A percentile compares a stretch with the other conserved stretches of the same genome.
Conservation (phyloP, 495 filamentous ascomycete species). For the Echria macrotheca region DNA sequence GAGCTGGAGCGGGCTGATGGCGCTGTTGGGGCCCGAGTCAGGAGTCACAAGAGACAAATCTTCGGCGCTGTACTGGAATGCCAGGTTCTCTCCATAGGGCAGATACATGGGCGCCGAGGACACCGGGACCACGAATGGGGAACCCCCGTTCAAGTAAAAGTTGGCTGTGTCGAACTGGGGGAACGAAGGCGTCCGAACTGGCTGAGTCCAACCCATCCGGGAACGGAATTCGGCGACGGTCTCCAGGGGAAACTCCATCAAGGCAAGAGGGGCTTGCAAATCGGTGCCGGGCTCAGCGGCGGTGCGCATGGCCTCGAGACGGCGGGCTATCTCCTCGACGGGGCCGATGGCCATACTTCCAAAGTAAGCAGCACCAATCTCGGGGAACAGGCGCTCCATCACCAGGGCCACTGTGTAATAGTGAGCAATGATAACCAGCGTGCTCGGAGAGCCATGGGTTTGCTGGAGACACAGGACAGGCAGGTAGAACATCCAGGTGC, state of each 20-base stretch:
- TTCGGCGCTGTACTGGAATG: constrained; percentile 55
- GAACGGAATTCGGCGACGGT: constrained; percentile 55
- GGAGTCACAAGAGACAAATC: constrained; percentile 40
- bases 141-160: constrained; percentile 39
- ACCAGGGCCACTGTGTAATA: constrained; percentile 84
- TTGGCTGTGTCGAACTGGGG: constrained; percentile 45
- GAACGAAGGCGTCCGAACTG: constrained; percentile 48
- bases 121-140: constrained; percentile 32
- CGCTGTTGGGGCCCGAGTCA: constrained; percentile 33
- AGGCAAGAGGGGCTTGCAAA: constrained; percentile 44
- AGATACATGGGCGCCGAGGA: constrained; percentile 32
- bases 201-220: constrained; percentile 57
- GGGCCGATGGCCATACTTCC: constrained; percentile 68
- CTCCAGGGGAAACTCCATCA: constrained; percentile 61
- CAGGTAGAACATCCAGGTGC: constrained; percentile 93
- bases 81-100: constrained; percentile 43
- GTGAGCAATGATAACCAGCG: constrained; percentile 78
- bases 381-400: constrained; percentile 85
- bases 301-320: constrained; percentile 46
- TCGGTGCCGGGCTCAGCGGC: constrained; percentile 39
- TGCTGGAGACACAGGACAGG: constrained; percentile 64
- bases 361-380: constrained; percentile 82
- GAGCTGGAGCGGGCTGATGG: constrained; percentile 45
- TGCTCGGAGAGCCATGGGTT: constrained; percentile 53
- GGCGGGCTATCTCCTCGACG: constrained; percentile 72